These are phyloP conservation scores for Podaxis carcinomalis DNA, from an alignment of 768 basidiomycete species.

Conservation along the genomic window DNA sequence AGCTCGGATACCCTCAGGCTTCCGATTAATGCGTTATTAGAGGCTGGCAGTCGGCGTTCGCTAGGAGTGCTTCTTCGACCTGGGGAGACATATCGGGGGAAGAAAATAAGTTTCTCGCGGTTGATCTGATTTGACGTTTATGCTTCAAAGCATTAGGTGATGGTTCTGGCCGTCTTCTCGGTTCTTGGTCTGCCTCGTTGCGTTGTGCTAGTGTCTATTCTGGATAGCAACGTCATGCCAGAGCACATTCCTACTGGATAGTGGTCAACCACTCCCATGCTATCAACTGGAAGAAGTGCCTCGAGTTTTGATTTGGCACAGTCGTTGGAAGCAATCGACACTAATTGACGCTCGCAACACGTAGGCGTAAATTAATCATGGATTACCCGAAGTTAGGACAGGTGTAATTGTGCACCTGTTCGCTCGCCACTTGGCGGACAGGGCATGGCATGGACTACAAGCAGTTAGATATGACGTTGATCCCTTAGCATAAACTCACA, in stretches of 20 bases:
- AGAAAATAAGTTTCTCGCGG: constrained; percentile 1
- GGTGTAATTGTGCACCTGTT: neutral
- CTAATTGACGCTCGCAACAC: neutral
- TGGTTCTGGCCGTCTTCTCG: neutral
- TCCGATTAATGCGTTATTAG: neutral
- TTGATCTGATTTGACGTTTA: neutral
- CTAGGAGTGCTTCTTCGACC: neutral
- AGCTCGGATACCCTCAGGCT: neutral
- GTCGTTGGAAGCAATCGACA: neutral
- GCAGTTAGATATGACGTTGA: neutral
- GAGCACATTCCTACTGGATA: neutral
- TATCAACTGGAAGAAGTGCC: neutral
- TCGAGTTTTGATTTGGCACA: neutral
- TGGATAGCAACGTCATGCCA: neutral
- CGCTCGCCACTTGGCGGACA: neutral
- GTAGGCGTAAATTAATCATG: neutral
- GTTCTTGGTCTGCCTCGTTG: neutral
- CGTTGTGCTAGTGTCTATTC: neutral
- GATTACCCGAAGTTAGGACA: neutral
- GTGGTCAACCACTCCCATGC: neutral
- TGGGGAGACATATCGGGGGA: neutral
- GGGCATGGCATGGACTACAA: neutral
- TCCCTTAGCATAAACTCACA: no score
- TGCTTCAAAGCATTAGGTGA: neutral
- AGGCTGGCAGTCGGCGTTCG: neutral